phyloP scores from a whole-genome alignment of 2,329 filamentous ascomycete species.

The Arthroderma sp. region DNA sequence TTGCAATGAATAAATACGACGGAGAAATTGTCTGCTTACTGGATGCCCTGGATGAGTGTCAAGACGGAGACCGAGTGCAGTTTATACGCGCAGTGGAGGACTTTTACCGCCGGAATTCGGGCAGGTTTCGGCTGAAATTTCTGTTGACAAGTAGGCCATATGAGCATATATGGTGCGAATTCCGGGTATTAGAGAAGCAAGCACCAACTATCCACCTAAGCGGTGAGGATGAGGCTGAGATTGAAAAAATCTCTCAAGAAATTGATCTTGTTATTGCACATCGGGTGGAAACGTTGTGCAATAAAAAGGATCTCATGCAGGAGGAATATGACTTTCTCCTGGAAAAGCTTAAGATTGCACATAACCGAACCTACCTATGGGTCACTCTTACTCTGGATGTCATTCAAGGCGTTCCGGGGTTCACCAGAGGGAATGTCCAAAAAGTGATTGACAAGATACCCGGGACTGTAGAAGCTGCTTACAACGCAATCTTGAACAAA shows the following conservation, averaged over 20 bases:
- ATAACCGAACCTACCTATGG: slow-evolving; percentile 31
- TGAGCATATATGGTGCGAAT: slow-evolving; percentile 8
- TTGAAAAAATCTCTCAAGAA: slow-evolving; percentile 13
- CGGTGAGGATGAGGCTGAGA: slow-evolving; percentile 12
- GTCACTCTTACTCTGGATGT: slow-evolving; percentile 22
- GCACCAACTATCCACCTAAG: slow-evolving; percentile 12
- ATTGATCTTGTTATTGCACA: slow-evolving; percentile 16
- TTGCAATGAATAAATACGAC: slow-evolving; percentile 4
- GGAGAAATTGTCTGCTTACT: slow-evolving; percentile 25
- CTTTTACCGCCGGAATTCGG: slow-evolving; percentile 13
- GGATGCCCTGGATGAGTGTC: slow-evolving; percentile 33
- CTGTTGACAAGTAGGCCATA: slow-evolving; percentile 20
- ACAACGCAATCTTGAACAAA: slow-evolving; percentile 23
- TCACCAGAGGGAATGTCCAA: slow-evolving; percentile 11
- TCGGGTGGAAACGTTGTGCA: slow-evolving; percentile 8
- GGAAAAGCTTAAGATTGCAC: slow-evolving; percentile 15
- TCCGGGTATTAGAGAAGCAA: slow-evolving; percentile 6
- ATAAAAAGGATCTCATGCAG: slow-evolving; percentile 10
- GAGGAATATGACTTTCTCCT: slow-evolving; percentile 3
- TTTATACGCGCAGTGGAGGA: slow-evolving; percentile 15
- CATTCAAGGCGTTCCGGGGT: slow-evolving; percentile 12
- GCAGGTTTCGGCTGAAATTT: slow-evolving; percentile 22
- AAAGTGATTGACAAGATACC: slow-evolving; percentile 13
- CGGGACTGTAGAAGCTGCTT: slow-evolving; percentile 15
- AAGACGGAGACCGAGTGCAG: slow-evolving; percentile 8